phyloP scores from a whole-genome alignment of 208 protist genomes.

The Crithidia sp. region DNA sequence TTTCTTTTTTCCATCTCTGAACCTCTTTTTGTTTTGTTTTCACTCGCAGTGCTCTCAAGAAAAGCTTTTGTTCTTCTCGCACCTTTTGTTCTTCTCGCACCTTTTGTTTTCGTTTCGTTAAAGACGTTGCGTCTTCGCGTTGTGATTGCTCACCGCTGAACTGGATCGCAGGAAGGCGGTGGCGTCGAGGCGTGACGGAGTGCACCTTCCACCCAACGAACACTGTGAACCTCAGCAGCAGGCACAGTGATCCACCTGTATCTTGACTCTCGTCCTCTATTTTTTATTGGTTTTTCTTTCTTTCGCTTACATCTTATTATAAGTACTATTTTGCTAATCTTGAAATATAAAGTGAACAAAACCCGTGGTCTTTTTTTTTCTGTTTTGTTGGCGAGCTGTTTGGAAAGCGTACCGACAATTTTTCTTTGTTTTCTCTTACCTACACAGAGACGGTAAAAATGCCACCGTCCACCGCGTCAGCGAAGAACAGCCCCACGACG shows the following conservation, averaged over 20 bases:
- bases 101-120: not conserved
- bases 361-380: not conserved
- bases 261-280: not conserved
- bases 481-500: conserved; percentile 2
- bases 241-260: not conserved
- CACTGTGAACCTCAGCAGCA: no score
- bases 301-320: not conserved
- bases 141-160: no score
- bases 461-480: not conserved
- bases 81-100: not conserved
- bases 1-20: not conserved
- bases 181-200: no score
- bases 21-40: not conserved
- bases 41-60: not conserved
- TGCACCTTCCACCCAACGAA: no score
- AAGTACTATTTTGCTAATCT: no score
- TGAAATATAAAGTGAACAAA: not conserved
- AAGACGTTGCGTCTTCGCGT: not conserved
- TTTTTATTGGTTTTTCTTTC: conserved; percentile 1
- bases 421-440: conserved; percentile 4
- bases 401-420: not conserved
- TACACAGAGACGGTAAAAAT: not conserved
- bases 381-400: not conserved
- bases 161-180: no score
- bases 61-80: not conserved